Evolutionary conservation across 192 early-diverging fungal genomes (phyloP).

Genomic region (Backusella westeae): DNA sequence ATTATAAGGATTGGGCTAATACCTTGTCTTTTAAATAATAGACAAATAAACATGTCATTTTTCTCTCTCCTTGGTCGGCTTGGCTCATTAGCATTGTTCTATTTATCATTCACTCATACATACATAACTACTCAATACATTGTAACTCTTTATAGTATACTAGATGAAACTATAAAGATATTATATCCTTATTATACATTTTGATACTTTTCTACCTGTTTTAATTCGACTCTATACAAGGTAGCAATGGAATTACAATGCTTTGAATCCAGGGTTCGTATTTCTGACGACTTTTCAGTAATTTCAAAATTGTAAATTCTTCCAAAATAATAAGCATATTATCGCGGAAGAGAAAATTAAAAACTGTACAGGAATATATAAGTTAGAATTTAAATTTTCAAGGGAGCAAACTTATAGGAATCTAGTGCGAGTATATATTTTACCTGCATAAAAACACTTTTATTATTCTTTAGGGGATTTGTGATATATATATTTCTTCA

Average conservation of each 20-base stretch:
- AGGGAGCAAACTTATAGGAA: background rate
- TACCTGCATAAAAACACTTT: background rate
- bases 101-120: no score
- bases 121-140: no score
- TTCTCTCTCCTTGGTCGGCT: no score
- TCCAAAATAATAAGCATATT: background rate
- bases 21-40: no score
- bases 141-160: no score
- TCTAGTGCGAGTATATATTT: background rate
- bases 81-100: no score
- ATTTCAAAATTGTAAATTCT: background rate
- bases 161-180: no score
- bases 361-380: background rate
- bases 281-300: background rate
- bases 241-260: background rate
- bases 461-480: background rate
- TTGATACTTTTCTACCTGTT: no score
- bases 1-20: no score
- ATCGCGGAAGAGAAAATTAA: background rate
- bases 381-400: slow-evolving; percentile 1
- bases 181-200: no score
- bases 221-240: no score
- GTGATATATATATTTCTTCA: background rate
- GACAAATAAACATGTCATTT: no score
- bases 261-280: background rate